Conservation (phyloP, 139 green algal genomes). For the Chlorella sorokiniana region DNA sequence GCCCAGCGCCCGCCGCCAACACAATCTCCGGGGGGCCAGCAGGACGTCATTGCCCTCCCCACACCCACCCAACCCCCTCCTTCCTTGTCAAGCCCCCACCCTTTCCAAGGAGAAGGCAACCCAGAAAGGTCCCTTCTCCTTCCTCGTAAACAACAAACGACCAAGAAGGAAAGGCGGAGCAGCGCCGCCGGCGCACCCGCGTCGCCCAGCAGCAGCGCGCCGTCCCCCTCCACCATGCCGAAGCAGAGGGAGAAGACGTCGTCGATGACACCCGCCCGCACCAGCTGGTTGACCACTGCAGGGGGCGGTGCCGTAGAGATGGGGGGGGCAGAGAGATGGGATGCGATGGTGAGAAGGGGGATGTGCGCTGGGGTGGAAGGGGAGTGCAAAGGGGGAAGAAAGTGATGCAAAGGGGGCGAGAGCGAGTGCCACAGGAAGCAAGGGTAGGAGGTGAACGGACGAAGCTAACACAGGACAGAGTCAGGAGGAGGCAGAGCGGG, state of each 20-base stretch:
- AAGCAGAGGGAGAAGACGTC: constrained; percentile 91
- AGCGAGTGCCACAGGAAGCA: no score
- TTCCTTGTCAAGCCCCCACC: no score
- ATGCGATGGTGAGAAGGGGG: background rate
- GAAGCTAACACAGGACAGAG: background rate
- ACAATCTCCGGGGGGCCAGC: no score
- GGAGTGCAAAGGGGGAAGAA: no score
- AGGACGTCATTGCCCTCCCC: no score
- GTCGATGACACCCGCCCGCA: constrained; percentile 64
- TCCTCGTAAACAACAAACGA: background rate
- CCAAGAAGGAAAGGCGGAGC: background rate
- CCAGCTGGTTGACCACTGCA: constrained; percentile 67
- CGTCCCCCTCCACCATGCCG: constrained; percentile 73
- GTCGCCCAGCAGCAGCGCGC: constrained; percentile 73
- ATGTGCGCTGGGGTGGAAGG: background rate
- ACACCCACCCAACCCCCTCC: no score
- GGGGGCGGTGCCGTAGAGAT: background rate
- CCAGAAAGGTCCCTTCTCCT: background rate
- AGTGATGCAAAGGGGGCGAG: no score
- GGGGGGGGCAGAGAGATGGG: background rate
- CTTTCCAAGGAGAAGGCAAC: no score
- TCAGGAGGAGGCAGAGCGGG: no score
- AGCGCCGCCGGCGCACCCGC: constrained; percentile 3
- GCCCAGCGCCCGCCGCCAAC: no score
- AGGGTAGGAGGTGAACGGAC: no score